Conservation (phyloP, 2,329 filamentous ascomycete species). For the Aspergillus sp. region DNA sequence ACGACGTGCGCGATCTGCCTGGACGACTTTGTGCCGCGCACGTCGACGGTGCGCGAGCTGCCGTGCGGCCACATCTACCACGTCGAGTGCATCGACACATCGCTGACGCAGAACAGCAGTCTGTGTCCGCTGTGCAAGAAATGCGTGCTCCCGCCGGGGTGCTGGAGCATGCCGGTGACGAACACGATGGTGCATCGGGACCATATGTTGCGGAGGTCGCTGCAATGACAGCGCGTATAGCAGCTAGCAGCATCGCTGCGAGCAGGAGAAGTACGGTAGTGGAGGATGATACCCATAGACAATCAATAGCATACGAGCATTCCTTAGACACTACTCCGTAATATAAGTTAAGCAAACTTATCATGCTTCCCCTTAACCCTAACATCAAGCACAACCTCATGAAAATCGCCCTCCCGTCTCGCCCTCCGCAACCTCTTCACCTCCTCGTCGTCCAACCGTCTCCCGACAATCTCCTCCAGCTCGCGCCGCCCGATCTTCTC, state of each 20-base stretch:
- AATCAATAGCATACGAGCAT: slow-evolving; percentile 1
- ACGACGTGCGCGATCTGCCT: slow-evolving; percentile 88
- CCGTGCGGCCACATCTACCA: slow-evolving; percentile 94
- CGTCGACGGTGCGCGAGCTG: slow-evolving; percentile 76
- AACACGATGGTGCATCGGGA: slow-evolving; percentile 86
- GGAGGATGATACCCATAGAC: not conserved
- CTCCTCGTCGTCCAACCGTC: slow-evolving; percentile 78
- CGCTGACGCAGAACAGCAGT: slow-evolving; percentile 74
- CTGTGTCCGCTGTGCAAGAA: slow-evolving; percentile 90
- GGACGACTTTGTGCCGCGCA: slow-evolving; percentile 69
- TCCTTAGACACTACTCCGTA: not conserved
- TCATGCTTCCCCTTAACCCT: slow-evolving; percentile 19
- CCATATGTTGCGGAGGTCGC: slow-evolving; percentile 47
- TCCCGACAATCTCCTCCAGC: slow-evolving; percentile 76
- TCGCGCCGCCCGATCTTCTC: slow-evolving; percentile 86
- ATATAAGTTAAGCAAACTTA: slow-evolving; percentile 18
- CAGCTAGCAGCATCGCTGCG: too few relatives aligned
- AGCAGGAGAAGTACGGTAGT: too few relatives aligned
- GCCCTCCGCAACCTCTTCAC: slow-evolving; percentile 80
- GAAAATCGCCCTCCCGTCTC: slow-evolving; percentile 64
- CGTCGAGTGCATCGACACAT: slow-evolving; percentile 84
- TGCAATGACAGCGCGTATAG: not conserved
- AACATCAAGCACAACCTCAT: slow-evolving; percentile 19
- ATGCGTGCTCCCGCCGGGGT: slow-evolving; percentile 69
- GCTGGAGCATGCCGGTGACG: slow-evolving; percentile 67